A percentile compares a stretch with the other conserved stretches of the same genome.
phyloP scores from a whole-genome alignment of 2,329 filamentous ascomycete genomes.

The Dactylellina drechsleri region DNA sequence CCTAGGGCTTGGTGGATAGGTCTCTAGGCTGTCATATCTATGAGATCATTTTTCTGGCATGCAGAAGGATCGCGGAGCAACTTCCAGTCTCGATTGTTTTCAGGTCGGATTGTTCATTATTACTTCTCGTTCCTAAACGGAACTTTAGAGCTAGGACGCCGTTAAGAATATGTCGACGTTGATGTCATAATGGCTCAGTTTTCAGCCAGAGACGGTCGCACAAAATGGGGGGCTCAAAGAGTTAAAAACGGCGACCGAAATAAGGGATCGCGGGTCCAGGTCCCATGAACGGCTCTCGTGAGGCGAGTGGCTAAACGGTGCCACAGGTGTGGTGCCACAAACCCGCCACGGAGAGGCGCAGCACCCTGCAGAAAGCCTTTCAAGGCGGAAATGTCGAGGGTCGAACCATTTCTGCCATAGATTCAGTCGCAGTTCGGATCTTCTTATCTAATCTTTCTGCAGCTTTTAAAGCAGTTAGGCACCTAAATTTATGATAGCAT shows the following conservation, averaged over 20 bases:
- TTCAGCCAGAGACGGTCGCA: conserved; percentile 38
- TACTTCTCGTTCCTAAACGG: not conserved
- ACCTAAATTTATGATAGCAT: too few species aligned
- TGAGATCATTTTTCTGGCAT: conserved; percentile 19
- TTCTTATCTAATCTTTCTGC: conserved; percentile 33
- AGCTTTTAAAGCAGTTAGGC: not conserved
- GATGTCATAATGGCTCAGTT: conserved; percentile 41
- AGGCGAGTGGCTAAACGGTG: conserved; percentile 13
- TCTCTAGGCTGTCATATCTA: conserved; percentile 11
- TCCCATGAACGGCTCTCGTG: not conserved
- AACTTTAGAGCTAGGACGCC: not conserved
- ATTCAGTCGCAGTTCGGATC: conserved; percentile 52
- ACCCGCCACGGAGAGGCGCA: conserved; percentile 52
- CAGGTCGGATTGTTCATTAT: too few species aligned
- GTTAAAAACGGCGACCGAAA: conserved; percentile 40
- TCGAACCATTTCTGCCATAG: conserved; percentile 18
- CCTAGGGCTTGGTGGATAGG: not conserved
- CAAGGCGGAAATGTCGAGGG: conserved; percentile 46
- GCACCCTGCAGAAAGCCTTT: conserved; percentile 49
- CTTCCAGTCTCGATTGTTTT: conserved; percentile 31
- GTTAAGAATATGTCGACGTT: conserved; percentile 8
- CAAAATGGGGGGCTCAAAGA: not conserved
- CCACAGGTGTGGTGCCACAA: conserved; percentile 26
- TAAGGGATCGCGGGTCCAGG: conserved; percentile 1
- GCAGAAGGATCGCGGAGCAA: conserved; percentile 39